These are phyloP conservation scores for Boechera divaricarpa DNA, from an alignment of 345 rosid species.

Conservation along the genomic window DNA sequence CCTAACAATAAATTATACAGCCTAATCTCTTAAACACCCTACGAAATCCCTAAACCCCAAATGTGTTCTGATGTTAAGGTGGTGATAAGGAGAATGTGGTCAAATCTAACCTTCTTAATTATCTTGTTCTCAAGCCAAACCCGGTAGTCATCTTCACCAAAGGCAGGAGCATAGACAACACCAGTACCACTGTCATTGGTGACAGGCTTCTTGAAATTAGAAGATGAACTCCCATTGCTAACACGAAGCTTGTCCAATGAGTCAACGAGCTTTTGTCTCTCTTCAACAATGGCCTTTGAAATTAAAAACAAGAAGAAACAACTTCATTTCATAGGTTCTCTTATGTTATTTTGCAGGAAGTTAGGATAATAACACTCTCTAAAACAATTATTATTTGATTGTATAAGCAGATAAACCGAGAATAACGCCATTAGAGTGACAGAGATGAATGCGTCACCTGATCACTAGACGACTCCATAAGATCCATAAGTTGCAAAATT, in stretches of 20 bases:
- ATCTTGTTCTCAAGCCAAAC: conserved; percentile 60
- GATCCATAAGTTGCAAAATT: conserved; percentile 53
- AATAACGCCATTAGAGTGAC: neutral
- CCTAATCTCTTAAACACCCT: conserved; percentile 8
- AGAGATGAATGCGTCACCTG: conserved; percentile 38
- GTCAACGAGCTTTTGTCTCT: conserved; percentile 55
- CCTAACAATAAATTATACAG: conserved; percentile 12
- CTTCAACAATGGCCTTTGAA: conserved; percentile 47
- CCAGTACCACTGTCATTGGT: conserved; percentile 95
- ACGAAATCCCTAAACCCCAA: conserved; percentile 4
- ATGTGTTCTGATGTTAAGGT: neutral
- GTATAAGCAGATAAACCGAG: neutral
- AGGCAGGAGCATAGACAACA: conserved; percentile 96
- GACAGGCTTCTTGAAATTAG: conserved; percentile 68
- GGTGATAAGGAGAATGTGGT: conserved; percentile 4
- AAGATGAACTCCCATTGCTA: conserved; percentile 49
- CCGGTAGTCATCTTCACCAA: conserved; percentile 98
- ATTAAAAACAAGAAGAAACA: conserved; percentile 14
- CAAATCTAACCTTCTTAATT: conserved; percentile 57
- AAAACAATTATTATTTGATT: no score
- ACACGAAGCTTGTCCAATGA: conserved; percentile 66
- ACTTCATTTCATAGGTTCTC: neutral
- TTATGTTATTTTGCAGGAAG: no score
- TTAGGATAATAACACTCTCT: neutral
- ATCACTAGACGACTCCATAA: conserved; percentile 45